Base-by-base conservation (phyloP, 371 early-diverging fungal species). In the Coemansia sp. region DNA sequence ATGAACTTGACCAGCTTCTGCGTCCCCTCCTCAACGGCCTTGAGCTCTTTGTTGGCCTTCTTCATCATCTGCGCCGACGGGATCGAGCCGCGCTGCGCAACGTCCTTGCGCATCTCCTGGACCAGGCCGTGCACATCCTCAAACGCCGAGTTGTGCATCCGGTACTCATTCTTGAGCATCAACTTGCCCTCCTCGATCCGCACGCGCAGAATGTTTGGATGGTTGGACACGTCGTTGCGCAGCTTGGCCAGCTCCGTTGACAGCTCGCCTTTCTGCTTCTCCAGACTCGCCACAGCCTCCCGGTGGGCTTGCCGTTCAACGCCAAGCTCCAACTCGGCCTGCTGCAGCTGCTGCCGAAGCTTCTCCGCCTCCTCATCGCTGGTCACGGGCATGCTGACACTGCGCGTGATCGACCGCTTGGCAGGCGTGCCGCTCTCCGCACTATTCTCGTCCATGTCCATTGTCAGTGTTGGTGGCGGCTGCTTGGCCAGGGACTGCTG, bases 81-180 rank as follows among this genome's bases (percentile, higher is more conserved):
- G 13, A 84, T 80, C 40, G 87, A 83, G 7, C 87, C 82, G 7
- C 88, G 81, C 57, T 88, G 85, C 0, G 88, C 83, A n/a, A 91
- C 86, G 80, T 91, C 92, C 45, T 83, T 49, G 75, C 89, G 89
- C 60, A 92, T 82, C 45, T 87, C 88, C 55, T 91, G 89, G 34
- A 91, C 81, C 38, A 85, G 77, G 49, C 86, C 85, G 65, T 91
- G 86, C 1, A 88, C 76, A 8, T 84, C 84, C 63, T 90, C 89
- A 31, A 91, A 78, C 56, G 79, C 77, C 38, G 79, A 68, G 36
- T 86, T 85, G 34, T 89, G 70, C 7, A 63, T 63, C 1, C 80
- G 82, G 31, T 87, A 83, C 20, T 81, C 79, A 40, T 73, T 74
- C 55, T 88, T 86, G 42, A 89, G 78, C 48, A 78, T 76, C 43